Evolutionary conservation across 208 protist species (phyloP), one percentile per base, ranked within the genome.

Genomic region (Crithidia bombi): DNA sequence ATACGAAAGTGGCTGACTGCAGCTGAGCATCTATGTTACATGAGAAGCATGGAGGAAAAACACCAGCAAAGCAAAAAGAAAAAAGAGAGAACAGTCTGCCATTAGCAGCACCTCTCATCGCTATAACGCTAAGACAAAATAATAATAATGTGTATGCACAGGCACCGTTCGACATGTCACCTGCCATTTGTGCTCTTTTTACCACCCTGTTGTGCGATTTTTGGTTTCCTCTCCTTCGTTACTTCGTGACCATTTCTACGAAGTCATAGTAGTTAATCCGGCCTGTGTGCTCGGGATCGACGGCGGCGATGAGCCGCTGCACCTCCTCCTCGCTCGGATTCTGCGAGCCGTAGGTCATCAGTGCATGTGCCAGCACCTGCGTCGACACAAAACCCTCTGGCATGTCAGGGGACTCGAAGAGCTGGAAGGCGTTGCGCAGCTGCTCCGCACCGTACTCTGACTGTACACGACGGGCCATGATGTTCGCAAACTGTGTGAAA

Each of bases 231-330:
- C 36, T 41, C 9, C 36, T 41, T n/a, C 50, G 17, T 69, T 44
- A 69, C 15, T 72, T 85, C 15, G 75, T 87, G 25, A 98, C 87
- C 50, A 95, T 71, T 26, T 85, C 79, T 12, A 98, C 86, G 68
- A 97, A 97, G 23, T 97, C 90, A 26, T 90, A 69, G 73, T 98
- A 98, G 64, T 98, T 94, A 41, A 98, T 79, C 39, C 78, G 78
- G 0, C 93, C 93, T 12, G 83, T 93, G 26, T 70, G 74, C 19
- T 97, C 82, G 0, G 89, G 91, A 66, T 97, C 92, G 4, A 97
- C 78, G 10, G 85, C 80, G 0, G 84, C 82, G 6, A 97, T 73
- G 21, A 98, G 74, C 21, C 89, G 75, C 35, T 75, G 57, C 19
- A 91, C 92, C 75, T 97, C 92, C 11, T 91, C 90, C 30, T 55